Evolutionary conservation across 176 grass and related monocot genomes (phyloP), one percentile per base, ranked within the genome.

Genomic region (Canna indica): DNA sequence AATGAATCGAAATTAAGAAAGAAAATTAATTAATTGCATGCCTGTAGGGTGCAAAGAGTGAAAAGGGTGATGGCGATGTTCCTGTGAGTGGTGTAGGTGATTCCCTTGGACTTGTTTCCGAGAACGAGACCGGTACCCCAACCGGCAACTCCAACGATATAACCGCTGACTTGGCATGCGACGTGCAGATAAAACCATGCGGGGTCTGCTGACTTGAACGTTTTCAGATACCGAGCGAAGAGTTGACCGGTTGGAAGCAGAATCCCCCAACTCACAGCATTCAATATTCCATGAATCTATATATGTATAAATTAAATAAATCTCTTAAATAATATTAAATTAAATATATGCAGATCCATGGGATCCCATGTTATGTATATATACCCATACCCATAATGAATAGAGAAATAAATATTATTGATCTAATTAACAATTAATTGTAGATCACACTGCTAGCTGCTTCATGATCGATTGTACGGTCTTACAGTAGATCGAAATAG

Each of bases 181-280:
- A 81, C 68, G 72, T 94, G 90, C 39, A 83, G 83, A 44, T 94
- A 88, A 76, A 94, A 94, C 90, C 90, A 94, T 20, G 86, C 83
- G 1, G 90, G 81, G 72, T 88, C 84, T 0, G 86, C 79, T 5
- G 86, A 72, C 5, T 77, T 63, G 78, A 94, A 85, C 32, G 86
- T 83, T 75, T 84, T 94, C 48, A 94, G 81, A 69, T 94, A 86
- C 32, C 86, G 71, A 0, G 90, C 86, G 20, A 86, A 76, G 47
- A 86, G 78, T n/a, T 77, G 72, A 24, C 90, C 90, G 20, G 75
- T 36, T 30, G 90, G 90, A 57, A 94, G 81, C 73, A 94, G 36
- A 7, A 94, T 53, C 1, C 90, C 90, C 90, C 86, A 94, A 72
- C 85, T 83, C 68, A 86, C 78, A 41, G 86, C 78, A 68, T 89